Evolutionary conservation across 2,329 filamentous ascomycete genomes (phyloP).

Genomic region (Paecilomyces formosus): DNA sequence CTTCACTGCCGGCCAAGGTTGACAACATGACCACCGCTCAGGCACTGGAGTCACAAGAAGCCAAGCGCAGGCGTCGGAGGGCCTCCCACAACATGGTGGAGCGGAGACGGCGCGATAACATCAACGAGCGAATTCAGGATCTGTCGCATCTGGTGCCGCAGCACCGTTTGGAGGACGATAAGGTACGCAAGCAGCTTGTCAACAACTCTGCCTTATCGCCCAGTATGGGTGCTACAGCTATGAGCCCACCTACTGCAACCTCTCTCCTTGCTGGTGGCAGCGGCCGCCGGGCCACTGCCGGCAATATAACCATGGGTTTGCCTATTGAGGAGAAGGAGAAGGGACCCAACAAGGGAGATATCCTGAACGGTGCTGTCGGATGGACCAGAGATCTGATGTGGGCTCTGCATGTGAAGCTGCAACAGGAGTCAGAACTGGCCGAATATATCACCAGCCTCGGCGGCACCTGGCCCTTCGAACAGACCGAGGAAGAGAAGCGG

Average conservation of each 20-base stretch:
- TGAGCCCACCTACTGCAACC: constrained; percentile 59
- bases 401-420: constrained; percentile 82
- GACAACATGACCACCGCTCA: constrained; percentile 43
- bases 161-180: constrained; percentile 92
- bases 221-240: constrained; percentile 62
- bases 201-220: constrained; percentile 88
- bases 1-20: constrained; percentile 85
- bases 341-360: constrained; percentile 96
- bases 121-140: constrained; percentile 97
- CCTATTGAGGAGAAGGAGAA: constrained; percentile 97
- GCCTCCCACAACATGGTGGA: constrained; percentile 97
- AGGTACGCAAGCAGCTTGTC: constrained; percentile 87
- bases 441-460: constrained; percentile 67
- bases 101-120: constrained; percentile 89
- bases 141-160: constrained; percentile 86
- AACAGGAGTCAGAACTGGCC: constrained; percentile 80
- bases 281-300: constrained; percentile 68
- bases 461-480: constrained; percentile 68
- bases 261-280: constrained; percentile 80
- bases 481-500: constrained; percentile 84
- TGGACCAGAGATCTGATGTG: constrained; percentile 99
- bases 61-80: constrained; percentile 81
- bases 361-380: constrained; percentile 91
- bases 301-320: constrained; percentile 85
- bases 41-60: constrained; percentile 73